A percentile compares a stretch with the other conserved stretches of the same genome.
Evolutionary conservation across 164 flowering plant genomes (phyloP).

Genomic region (Paratinospora sagittata): DNA sequence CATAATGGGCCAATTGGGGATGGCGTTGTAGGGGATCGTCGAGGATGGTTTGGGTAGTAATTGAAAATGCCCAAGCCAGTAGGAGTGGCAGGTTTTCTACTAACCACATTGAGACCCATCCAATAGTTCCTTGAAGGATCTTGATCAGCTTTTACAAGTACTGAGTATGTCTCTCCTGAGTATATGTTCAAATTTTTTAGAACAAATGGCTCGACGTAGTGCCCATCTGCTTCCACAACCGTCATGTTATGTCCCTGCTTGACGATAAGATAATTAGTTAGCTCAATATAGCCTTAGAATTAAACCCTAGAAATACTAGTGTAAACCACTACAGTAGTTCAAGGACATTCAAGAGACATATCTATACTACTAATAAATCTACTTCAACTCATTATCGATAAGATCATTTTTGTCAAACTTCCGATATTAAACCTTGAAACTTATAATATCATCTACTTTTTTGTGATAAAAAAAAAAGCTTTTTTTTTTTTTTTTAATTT

Average conservation of each 20-base stretch:
- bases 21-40: slow-evolving; percentile 27
- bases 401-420: too few species aligned
- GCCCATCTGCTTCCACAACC: slow-evolving; percentile 87
- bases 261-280: not conserved
- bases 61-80: slow-evolving; percentile 47
- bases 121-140: slow-evolving; percentile 63
- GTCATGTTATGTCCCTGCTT: slow-evolving; percentile 81
- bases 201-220: slow-evolving; percentile 68
- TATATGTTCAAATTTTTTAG: slow-evolving; percentile 60
- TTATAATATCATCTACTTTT: too few species aligned
- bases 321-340: too few species aligned
- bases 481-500: too few species aligned
- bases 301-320: too few species aligned
- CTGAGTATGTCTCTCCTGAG: slow-evolving; percentile 79
- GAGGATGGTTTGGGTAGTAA: slow-evolving; percentile 65
- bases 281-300: too few species aligned
- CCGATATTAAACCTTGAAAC: too few species aligned
- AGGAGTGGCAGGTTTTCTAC: slow-evolving; percentile 37
- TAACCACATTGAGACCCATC: slow-evolving; percentile 40
- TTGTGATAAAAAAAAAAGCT: too few species aligned
- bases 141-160: slow-evolving; percentile 53
- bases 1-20: slow-evolving; percentile 48
- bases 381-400: too few species aligned
- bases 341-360: too few species aligned
- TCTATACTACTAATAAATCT: too few species aligned